Evolutionary conservation across 2,329 filamentous ascomycete genomes (phyloP).

Genomic region (Niveomyces coronatus): DNA sequence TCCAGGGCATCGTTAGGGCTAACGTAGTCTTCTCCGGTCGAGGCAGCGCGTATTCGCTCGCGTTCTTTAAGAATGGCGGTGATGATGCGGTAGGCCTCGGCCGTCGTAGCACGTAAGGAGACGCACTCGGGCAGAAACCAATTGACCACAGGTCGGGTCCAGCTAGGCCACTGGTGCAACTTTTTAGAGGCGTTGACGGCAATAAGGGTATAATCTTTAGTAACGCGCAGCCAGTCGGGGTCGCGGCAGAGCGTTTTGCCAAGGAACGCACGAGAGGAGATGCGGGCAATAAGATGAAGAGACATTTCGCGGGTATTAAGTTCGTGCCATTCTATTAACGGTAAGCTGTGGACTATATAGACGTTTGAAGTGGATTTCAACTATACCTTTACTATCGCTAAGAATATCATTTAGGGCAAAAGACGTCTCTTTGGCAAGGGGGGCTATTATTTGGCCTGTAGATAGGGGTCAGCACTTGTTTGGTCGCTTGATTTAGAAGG

Average conservation of each 20-base stretch:
- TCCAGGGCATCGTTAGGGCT: constrained; percentile 28
- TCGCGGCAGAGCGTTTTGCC: constrained; percentile 30
- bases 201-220: constrained; percentile 34
- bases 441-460: background rate
- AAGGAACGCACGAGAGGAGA: constrained; percentile 26
- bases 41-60: background rate
- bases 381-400: background rate
- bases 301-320: constrained; percentile 3
- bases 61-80: background rate
- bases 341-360: background rate
- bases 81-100: background rate
- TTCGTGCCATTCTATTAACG: constrained; percentile 8
- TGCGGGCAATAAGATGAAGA: constrained; percentile 10
- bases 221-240: constrained; percentile 33
- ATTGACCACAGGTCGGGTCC: background rate
- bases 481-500: too few species aligned
- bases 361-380: background rate
- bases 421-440: background rate
- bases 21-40: background rate
- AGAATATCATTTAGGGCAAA: background rate
- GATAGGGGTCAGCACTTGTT: background rate
- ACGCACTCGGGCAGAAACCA: background rate
- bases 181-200: constrained; percentile 17
- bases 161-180: constrained; percentile 26
- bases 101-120: background rate